Base-by-base conservation (phyloP, 2,329 filamentous ascomycete genomes). In the Alternaria brassicicola region DNA sequence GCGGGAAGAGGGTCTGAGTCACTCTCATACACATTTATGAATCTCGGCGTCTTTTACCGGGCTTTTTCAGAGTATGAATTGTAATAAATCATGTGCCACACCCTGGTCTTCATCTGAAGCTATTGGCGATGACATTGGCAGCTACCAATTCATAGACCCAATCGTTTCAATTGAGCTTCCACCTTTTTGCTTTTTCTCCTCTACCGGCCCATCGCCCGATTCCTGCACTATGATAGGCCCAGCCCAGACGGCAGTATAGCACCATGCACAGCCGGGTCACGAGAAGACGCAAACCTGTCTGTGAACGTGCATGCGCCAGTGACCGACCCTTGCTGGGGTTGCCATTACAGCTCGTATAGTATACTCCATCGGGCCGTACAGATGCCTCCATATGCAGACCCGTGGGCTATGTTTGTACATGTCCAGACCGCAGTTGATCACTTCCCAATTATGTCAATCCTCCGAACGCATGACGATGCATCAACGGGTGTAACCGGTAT, bases 261-360 rank as follows among this genome's bases (percentile, higher is more conserved):
- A 52, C 39, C 39, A 46, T 39, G 53, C 53, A 55, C 45, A 41
- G 13, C 26, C 28, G 50, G 28, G 45, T 31, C 43, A 35, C n/a
- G 21, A 19, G 43, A n/a, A 17, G 19, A 23, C 30, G 21, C 15
- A 47, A 33, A 23, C 43, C 30, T 4, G 43, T 33, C 35, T 30
- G n/a, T 35, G 28, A 47, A 19, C 31, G 19, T 33, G 19, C 19
- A 33, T 47, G 30, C 30, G 43, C 19, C 28, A 35, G 13, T 25
- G n/a, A n/a, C 4, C 33, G 5, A 33, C 43, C 28, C 19, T 47
- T 30, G 30, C 19, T 47, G 8, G 19, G 13, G 3, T 33, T n/a
- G 30, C 15, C 19, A 21, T 51, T 3, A n/a, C 26, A 21, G 15
- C 36, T 26, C 19, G 13, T 26, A 41, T 12, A 30, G 5, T 30